phyloP scores from a whole-genome alignment of 164 flowering plant species.

The Stephania japonica region DNA sequence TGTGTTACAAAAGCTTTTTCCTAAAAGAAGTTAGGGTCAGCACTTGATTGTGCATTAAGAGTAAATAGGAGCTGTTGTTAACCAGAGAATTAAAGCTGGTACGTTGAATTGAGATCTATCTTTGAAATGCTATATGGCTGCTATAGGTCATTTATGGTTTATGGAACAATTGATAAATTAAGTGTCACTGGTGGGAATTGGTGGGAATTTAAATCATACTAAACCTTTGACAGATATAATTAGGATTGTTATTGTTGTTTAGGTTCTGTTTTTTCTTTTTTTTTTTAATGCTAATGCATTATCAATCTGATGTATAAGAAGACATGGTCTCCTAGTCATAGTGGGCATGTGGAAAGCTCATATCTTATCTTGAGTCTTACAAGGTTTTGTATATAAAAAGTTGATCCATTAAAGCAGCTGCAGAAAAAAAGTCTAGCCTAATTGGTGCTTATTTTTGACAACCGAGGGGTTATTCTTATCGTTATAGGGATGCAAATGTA shows the following conservation, averaged over 20 bases:
- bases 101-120: background rate
- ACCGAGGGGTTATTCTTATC: background rate
- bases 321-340: background rate
- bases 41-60: background rate
- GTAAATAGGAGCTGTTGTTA: background rate
- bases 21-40: background rate
- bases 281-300: background rate
- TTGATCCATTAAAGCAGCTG: background rate
- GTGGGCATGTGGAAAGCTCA: background rate
- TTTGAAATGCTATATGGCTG: background rate
- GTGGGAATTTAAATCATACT: background rate
- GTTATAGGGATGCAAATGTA: no score
- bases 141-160: no score
- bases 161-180: background rate
- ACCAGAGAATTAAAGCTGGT: background rate
- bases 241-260: background rate
- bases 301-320: background rate
- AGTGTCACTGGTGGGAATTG: background rate
- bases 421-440: background rate
- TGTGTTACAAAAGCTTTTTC: no score
- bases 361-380: background rate
- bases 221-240: background rate
- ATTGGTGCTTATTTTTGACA: background rate
- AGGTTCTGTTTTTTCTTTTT: background rate
- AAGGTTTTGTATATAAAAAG: background rate